A percentile compares a stretch with the other conserved stretches of the same genome.
phyloP scores from a whole-genome alignment of 2,329 filamentous ascomycete species.

The Ustulina deusta region DNA sequence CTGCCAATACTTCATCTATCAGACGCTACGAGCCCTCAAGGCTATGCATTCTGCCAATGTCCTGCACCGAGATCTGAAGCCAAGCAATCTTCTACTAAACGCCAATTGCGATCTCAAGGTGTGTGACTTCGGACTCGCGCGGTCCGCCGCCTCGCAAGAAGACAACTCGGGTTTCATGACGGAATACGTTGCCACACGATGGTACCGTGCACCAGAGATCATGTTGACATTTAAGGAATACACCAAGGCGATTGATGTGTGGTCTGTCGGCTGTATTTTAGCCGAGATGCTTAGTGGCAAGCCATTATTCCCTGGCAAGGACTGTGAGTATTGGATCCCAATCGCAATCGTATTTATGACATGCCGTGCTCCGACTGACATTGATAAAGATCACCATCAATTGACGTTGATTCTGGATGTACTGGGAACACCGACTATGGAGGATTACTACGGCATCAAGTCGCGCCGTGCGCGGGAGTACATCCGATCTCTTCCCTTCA shows the following conservation, averaged over 20 bases:
- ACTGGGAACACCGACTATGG: slow-evolving; percentile 98
- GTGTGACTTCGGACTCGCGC: slow-evolving; percentile 96
- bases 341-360: background rate
- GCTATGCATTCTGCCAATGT: slow-evolving; percentile 99
- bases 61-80: slow-evolving; percentile 95
- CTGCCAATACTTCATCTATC: slow-evolving; percentile 99
- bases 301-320: slow-evolving; percentile 97
- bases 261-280: slow-evolving; percentile 98
- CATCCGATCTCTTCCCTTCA: slow-evolving; percentile 97
- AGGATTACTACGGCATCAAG: slow-evolving; percentile 99
- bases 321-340: slow-evolving; percentile 73
- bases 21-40: slow-evolving; percentile 96
- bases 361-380: slow-evolving; percentile 34
- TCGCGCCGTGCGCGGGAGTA: slow-evolving; percentile 97
- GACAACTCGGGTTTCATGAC: slow-evolving; percentile 99
- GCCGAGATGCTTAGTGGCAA: slow-evolving; percentile 99
- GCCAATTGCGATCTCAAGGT: slow-evolving; percentile 99
- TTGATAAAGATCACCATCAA: slow-evolving; percentile 86
- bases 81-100: slow-evolving; percentile 95
- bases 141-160: slow-evolving; percentile 95
- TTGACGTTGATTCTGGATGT: slow-evolving; percentile 97
- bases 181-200: slow-evolving; percentile 98
- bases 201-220: slow-evolving; percentile 99
- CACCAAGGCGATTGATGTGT: slow-evolving; percentile 99
- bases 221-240: slow-evolving; percentile 99